Evolutionary conservation across 2,329 filamentous ascomycete species (phyloP).

Genomic region (Arthrinium puccinioides): DNA sequence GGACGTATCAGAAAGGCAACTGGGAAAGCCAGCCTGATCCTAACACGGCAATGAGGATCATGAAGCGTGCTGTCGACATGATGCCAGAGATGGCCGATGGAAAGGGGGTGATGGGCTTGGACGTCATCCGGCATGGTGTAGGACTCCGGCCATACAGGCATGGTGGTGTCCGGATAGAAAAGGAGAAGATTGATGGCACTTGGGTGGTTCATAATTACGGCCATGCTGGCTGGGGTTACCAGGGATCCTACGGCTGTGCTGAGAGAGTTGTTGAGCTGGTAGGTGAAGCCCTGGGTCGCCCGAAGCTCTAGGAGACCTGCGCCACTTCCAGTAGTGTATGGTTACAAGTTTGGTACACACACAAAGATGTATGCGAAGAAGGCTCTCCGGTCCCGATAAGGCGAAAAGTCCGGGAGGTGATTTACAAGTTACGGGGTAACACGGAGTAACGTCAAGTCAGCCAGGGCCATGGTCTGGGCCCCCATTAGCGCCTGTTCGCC

Average conservation of each 20-base stretch:
- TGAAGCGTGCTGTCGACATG: slow-evolving; percentile 64
- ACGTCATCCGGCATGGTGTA: slow-evolving; percentile 74
- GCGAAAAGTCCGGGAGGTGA: too few species aligned
- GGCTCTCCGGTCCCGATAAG: too few species aligned
- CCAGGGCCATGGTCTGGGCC: too few species aligned
- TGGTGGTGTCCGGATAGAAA: slow-evolving; percentile 70
- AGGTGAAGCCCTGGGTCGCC: slow-evolving; percentile 42
- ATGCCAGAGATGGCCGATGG: slow-evolving; percentile 58
- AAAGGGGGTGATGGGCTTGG: slow-evolving; percentile 64
- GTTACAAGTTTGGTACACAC: too few species aligned
- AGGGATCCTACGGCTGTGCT: slow-evolving; percentile 63
- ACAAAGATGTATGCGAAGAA: too few species aligned
- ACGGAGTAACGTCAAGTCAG: too few species aligned
- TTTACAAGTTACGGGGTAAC: too few species aligned
- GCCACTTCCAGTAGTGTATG: too few species aligned
- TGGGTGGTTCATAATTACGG: slow-evolving; percentile 78
- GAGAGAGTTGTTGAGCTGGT: slow-evolving; percentile 60
- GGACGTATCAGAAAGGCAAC: slow-evolving; percentile 70
- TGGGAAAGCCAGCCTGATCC: slow-evolving; percentile 77
- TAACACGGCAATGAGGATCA: slow-evolving; percentile 74
- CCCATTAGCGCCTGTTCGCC: too few species aligned
- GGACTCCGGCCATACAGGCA: slow-evolving; percentile 70
- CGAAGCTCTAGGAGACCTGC: slow-evolving; percentile 11
- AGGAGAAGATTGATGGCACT: slow-evolving; percentile 55
- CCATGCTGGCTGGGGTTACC: slow-evolving; percentile 72